Conservation (phyloP, 2,329 filamentous ascomycete species). For the Diaporthe caulivora region DNA sequence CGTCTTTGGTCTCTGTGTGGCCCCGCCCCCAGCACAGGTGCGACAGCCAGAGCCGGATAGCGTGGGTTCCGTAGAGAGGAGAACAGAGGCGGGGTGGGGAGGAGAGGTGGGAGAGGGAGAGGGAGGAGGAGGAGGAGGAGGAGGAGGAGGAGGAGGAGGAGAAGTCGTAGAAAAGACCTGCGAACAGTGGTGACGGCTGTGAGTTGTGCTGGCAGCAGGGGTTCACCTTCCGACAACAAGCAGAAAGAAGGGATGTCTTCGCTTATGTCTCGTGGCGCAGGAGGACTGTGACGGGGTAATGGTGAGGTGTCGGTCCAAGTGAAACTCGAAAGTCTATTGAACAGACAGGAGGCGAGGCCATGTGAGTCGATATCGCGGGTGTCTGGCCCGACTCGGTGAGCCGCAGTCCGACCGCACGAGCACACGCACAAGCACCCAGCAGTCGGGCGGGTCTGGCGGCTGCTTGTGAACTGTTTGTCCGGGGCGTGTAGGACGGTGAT, state of each 20-base stretch:
- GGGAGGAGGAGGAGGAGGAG: neutral
- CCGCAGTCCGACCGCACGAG: slow-evolving; percentile 18
- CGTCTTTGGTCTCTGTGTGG: neutral
- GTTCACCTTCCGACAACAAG: neutral
- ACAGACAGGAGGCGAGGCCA: slow-evolving; percentile 30
- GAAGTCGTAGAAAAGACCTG: neutral
- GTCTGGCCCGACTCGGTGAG: neutral
- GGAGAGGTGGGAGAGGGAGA: neutral
- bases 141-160: neutral
- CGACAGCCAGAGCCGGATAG: slow-evolving; percentile 12
- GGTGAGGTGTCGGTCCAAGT: slow-evolving; percentile 27
- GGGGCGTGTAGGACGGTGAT: neutral
- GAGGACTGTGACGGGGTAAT: slow-evolving; percentile 5
- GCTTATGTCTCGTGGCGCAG: slow-evolving; percentile 28
- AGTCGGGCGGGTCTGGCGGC: slow-evolving; percentile 10
- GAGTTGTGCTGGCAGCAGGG: neutral
- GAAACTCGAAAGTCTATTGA: slow-evolving; percentile 31
- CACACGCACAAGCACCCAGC: neutral
- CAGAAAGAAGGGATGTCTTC: slow-evolving; percentile 18
- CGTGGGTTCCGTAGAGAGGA: neutral
- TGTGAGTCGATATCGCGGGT: slow-evolving; percentile 28
- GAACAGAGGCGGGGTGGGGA: neutral
- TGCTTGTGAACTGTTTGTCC: slow-evolving; percentile 5
- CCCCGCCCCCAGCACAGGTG: neutral
- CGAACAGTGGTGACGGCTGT: slow-evolving; percentile 4